These are phyloP conservation scores for Leishmania gerbilli DNA, from an alignment of 208 protist genomes.

Conservation along the genomic window DNA sequence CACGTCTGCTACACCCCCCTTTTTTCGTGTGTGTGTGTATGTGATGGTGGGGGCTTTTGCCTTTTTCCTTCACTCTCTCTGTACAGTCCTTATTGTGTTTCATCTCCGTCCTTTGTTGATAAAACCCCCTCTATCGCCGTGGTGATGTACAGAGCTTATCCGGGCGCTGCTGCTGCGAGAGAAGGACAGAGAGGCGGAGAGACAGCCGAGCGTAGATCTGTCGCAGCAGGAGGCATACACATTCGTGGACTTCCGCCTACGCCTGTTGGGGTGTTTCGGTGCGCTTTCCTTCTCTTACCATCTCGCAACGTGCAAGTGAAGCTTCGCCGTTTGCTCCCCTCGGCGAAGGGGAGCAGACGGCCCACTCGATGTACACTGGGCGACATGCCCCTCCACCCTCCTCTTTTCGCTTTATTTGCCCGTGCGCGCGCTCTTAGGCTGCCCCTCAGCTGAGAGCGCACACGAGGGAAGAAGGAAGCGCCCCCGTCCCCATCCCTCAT, in stretches of 20 bases:
- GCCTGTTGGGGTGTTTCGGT: background rate
- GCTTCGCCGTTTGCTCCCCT: background rate
- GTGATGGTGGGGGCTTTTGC: background rate
- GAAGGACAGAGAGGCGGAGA: background rate
- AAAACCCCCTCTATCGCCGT: background rate
- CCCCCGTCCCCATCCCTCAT: background rate
- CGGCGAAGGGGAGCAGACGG: background rate
- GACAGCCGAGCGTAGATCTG: background rate
- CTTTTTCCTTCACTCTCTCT: background rate
- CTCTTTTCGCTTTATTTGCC: background rate
- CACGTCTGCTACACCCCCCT: background rate
- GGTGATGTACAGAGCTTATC: conserved; percentile 5
- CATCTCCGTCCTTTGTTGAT: background rate
- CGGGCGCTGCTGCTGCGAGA: background rate
- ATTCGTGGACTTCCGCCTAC: background rate
- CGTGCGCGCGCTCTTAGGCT: background rate
- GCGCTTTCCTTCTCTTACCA: background rate
- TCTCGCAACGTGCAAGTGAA: background rate
- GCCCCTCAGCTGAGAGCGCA: background rate
- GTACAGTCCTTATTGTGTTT: background rate
- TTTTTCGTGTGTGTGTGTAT: background rate
- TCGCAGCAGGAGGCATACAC: background rate
- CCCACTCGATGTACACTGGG: background rate
- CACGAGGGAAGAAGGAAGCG: background rate
- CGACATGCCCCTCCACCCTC: no score